Conservation (phyloP, 108 stramenopile genomes). For the Cyclotella cryptica region DNA sequence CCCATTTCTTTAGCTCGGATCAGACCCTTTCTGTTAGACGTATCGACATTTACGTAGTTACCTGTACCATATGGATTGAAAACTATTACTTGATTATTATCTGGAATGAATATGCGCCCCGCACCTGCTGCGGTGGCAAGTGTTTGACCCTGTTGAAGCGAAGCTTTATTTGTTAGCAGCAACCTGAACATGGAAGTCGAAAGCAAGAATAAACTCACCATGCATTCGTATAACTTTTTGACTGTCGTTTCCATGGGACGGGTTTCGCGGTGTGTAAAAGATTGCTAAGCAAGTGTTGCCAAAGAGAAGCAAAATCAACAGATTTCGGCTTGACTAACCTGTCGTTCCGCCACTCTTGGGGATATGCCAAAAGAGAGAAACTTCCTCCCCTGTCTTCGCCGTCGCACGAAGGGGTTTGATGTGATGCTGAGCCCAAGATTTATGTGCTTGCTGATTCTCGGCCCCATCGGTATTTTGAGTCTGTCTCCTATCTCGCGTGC, state of each 20-base stretch:
- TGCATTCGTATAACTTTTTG: slow-evolving; percentile 7
- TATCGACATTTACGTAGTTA: slow-evolving; percentile 53
- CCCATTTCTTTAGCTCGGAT: slow-evolving; percentile 29
- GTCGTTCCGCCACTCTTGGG: slow-evolving; percentile 6
- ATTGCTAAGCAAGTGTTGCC: no score
- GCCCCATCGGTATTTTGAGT: no score
- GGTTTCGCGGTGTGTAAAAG: no score
- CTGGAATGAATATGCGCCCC: slow-evolving; percentile 5
- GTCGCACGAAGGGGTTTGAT: not conserved
- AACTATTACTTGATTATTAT: slow-evolving; percentile 26
- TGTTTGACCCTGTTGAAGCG: slow-evolving; percentile 5
- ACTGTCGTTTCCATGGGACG: not conserved
- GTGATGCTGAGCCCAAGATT: not conserved
- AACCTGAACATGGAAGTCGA: not conserved
- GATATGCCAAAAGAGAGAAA: slow-evolving; percentile 12
- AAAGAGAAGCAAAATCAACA: not conserved
- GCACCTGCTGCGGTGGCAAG: slow-evolving; percentile 9
- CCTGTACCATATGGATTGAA: slow-evolving; percentile 24
- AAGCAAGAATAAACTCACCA: slow-evolving; percentile 1
- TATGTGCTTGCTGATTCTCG: no score
- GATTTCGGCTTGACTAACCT: not conserved
- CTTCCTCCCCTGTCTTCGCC: not conserved
- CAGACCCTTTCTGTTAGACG: slow-evolving; percentile 35
- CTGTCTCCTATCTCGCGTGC: no score
- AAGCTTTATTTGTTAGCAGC: slow-evolving; percentile 2